Conservation (phyloP, 352 stramenopile species). For the Phytophthora multivora region DNA sequence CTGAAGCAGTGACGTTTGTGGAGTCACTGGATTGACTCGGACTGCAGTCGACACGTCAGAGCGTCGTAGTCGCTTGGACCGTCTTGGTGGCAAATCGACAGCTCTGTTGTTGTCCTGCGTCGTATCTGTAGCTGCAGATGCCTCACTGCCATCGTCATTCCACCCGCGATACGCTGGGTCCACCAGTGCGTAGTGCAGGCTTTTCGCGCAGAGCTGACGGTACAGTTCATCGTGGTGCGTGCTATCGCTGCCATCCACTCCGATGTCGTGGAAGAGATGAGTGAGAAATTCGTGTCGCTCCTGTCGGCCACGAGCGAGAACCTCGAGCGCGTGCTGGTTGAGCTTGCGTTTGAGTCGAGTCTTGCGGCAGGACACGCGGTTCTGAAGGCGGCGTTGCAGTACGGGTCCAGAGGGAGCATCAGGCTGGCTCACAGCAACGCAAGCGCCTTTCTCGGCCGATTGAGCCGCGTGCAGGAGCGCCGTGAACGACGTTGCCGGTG, state of each 20-base stretch:
- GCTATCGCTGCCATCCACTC: neutral
- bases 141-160: neutral
- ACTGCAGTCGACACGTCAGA: slow-evolving; percentile 8
- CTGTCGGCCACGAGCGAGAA: slow-evolving; percentile 34
- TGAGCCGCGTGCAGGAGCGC: slow-evolving; percentile 29
- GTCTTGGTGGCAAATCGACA: slow-evolving; percentile 1
- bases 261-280: slow-evolving; percentile 28
- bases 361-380: slow-evolving; percentile 54
- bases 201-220: slow-evolving; percentile 35
- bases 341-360: slow-evolving; percentile 54
- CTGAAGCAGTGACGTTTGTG: slow-evolving; percentile 21
- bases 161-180: slow-evolving; percentile 36
- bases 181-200: slow-evolving; percentile 45
- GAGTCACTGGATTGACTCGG: neutral
- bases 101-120: neutral
- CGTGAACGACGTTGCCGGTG: slow-evolving; percentile 29
- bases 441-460: slow-evolving; percentile 10
- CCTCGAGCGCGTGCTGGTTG: slow-evolving; percentile 30
- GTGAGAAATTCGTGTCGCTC: slow-evolving; percentile 41
- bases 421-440: neutral
- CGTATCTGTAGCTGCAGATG: neutral
- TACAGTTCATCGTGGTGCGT: slow-evolving; percentile 12
- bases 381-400: slow-evolving; percentile 39
- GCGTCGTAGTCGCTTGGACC: slow-evolving; percentile 18
- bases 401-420: slow-evolving; percentile 3